A percentile compares a stretch with the other conserved stretches of the same genome.
These are phyloP conservation scores for Rhizopogon hawkerae DNA, from an alignment of 1,284 basidiomycete species.

Conservation along the genomic window DNA sequence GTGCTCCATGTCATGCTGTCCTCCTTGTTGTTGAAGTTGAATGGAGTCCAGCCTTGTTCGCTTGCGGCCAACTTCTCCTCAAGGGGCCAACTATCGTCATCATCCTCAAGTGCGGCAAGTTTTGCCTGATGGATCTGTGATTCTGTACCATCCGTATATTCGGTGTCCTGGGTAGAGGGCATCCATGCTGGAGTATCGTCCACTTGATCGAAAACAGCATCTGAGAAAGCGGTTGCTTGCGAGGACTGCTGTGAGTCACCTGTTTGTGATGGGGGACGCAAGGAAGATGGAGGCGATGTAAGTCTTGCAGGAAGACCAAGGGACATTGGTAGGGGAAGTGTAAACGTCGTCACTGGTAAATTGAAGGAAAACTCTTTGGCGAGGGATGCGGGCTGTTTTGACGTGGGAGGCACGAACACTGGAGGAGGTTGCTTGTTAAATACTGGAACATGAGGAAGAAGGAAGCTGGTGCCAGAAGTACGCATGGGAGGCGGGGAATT, in stretches of 20 bases:
- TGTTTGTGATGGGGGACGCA: conserved; percentile 12
- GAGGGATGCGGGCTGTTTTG: conserved; percentile 15
- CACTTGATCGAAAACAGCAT: conserved; percentile 41
- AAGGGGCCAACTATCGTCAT: conserved; percentile 66
- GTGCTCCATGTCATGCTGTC: conserved; percentile 69
- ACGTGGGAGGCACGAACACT: conserved; percentile 43
- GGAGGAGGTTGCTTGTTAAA: conserved; percentile 45
- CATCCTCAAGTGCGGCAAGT: conserved; percentile 26
- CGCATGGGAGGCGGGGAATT: conserved; percentile 40
- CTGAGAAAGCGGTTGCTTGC: conserved; percentile 42
- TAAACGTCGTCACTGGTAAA: conserved; percentile 30
- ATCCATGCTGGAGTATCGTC: conserved; percentile 44
- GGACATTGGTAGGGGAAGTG: conserved; percentile 35
- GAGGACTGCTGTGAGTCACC: conserved; percentile 39
- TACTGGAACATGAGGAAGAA: conserved; percentile 35
- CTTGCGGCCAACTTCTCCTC: conserved; percentile 51
- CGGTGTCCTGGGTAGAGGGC: conserved; percentile 52
- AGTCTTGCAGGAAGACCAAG: conserved; percentile 36
- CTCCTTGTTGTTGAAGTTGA: conserved; percentile 29
- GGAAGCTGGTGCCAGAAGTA: conserved; percentile 25
- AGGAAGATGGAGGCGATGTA: conserved; percentile 22
- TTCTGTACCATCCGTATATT: conserved; percentile 32
- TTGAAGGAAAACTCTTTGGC: conserved; percentile 23
- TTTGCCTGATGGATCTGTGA: conserved; percentile 27
- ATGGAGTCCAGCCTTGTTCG: conserved; percentile 49